Percentiles rank a stretch among this genome's conserved stretches.
phyloP scores from a whole-genome alignment of 2,329 filamentous ascomycete species.

The Aureobasidium lini region DNA sequence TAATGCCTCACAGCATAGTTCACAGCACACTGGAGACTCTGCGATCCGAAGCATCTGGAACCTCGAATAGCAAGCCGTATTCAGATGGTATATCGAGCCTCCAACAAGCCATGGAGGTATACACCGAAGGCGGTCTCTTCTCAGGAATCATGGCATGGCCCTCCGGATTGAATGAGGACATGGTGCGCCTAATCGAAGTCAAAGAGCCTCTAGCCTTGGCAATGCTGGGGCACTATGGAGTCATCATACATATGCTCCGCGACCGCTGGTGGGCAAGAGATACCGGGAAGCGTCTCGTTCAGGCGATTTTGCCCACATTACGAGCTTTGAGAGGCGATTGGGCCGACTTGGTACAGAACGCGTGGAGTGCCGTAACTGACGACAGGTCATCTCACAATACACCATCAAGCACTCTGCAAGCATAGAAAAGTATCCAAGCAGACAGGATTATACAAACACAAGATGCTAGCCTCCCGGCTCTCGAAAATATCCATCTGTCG shows the following conservation, averaged over 20 bases:
- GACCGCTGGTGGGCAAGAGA: constrained; percentile 7
- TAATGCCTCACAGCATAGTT: neutral
- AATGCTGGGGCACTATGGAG: constrained; percentile 2
- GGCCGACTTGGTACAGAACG: neutral
- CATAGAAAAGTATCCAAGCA: too few species aligned
- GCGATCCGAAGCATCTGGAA: neutral
- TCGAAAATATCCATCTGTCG: too few species aligned
- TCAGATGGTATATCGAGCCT: neutral
- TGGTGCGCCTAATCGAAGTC: neutral
- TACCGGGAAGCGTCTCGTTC: constrained; percentile 2
- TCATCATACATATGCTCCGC: neutral
- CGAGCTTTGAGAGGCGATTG: neutral
- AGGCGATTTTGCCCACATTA: neutral
- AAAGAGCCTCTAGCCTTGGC: neutral
- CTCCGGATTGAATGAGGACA: neutral
- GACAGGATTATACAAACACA: too few species aligned
- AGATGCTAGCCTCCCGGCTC: too few species aligned
- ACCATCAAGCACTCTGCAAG: neutral
- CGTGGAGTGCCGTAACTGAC: neutral
- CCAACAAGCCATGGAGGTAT: neutral
- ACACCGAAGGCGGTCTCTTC: neutral
- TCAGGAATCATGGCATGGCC: constrained; percentile 6
- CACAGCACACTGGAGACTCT: neutral
- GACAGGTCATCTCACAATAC: neutral
- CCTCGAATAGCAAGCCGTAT: neutral